Evolutionary conservation across 2,329 filamentous ascomycete species (phyloP).

Genomic region (Domatiomyces catenatus): DNA sequence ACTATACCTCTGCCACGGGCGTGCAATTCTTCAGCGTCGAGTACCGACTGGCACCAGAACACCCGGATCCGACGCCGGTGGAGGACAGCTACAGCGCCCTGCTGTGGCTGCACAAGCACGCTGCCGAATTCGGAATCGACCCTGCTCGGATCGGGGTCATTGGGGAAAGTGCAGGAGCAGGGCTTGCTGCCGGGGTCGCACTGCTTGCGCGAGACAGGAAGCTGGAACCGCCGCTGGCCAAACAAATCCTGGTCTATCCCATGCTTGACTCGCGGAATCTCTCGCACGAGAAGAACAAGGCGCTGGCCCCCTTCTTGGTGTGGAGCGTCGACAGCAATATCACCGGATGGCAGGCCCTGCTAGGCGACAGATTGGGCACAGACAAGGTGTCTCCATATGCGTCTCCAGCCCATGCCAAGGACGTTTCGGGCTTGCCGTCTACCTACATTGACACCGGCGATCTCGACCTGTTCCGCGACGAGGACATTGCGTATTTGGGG

Average conservation of each 20-base stretch:
- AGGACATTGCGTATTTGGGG: constrained; percentile 28
- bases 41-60: constrained; percentile 18
- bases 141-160: constrained; percentile 25
- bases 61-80: constrained; percentile 14
- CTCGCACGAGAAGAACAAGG: constrained; percentile 16
- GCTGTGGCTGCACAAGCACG: constrained; percentile 26
- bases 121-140: constrained; percentile 28
- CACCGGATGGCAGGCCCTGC: constrained; percentile 29
- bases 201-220: constrained; percentile 25
- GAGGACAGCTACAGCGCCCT: constrained; percentile 22
- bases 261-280: constrained; percentile 33
- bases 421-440: constrained; percentile 26
- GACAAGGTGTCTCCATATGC: constrained; percentile 19
- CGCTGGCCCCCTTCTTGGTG: constrained; percentile 22
- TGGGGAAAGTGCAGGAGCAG: constrained; percentile 31
- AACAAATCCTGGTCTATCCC: constrained; percentile 32
- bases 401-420: constrained; percentile 25
- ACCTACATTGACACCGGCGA: constrained; percentile 32
- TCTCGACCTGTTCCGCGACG: constrained; percentile 30
- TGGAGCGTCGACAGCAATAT: constrained; percentile 27
- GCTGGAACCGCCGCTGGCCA: constrained; percentile 21
- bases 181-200: constrained; percentile 26
- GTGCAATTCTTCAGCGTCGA: constrained; percentile 19
- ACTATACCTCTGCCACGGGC: constrained; percentile 11
- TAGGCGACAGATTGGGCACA: constrained; percentile 11